Base-by-base conservation (phyloP, 1,139 yeast genomes). In the Hanseniaspora uvarum region DNA sequence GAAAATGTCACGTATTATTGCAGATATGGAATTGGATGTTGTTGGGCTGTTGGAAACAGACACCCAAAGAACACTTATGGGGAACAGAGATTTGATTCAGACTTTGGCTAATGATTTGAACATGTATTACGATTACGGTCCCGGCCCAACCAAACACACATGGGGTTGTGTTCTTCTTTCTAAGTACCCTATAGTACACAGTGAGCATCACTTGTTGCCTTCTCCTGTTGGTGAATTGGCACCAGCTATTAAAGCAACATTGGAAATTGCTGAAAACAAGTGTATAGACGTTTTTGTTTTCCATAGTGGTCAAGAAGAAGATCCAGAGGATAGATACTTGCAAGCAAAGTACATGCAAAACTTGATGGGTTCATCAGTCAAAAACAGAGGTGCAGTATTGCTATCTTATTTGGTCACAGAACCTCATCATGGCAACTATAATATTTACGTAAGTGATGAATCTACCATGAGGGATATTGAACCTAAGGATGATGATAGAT, bases 261-360 rank as follows among this genome's bases (percentile, higher is more conserved):
- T 92, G 59, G 94, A 88, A 60, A 85, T 92, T 36, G 89, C 87
- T 67, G 96, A 96, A 18, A 83, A 82, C 63, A 60, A 59, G 4
- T 64, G 74, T 33, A 86, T 92, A 18, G 98, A 92, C 65, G 85
- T 92, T 38, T 94, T 92, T 56, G 98, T 92, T 24, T 92, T 92
- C 84, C 98, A 92, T 68, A 82, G 94, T 50, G 98, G 98, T 5
- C 98, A 92, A 70, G 97, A 92, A 68, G 98, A 92, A 72, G 98
- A 92, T 66, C 87, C 74, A 3, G 96, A 88, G 65, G 98, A 92
- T 68, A 80, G 98, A 63, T 75, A 94, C 61, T 71, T 88, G 60
- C 98, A 92, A 70, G 80, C 94, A 60, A 74, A 81, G 58, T 86
- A 80, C 2, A 73, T 92, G 45, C 79, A 85, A 48, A 81, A 81